A percentile compares a stretch with the other conserved stretches of the same genome.
These are phyloP conservation scores for Boechera stricta DNA, from an alignment of 345 rosid species.

Conservation along the genomic window DNA sequence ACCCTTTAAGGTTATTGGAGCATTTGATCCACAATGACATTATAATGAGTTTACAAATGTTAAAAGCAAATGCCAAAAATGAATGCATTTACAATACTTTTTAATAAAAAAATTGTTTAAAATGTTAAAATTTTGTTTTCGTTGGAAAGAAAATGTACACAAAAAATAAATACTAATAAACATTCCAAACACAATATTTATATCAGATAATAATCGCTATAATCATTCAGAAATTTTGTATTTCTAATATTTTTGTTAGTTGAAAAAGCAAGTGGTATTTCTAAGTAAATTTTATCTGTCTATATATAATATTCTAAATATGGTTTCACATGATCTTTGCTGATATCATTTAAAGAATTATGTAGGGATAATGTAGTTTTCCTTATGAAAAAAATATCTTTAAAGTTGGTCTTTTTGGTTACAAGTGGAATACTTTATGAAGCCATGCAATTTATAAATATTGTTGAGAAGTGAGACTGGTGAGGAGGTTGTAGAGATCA, in stretches of 20 bases:
- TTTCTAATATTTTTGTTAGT: not conserved
- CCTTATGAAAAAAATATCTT: not conserved
- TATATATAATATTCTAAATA: not conserved
- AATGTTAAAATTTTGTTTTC: not conserved
- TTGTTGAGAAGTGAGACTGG: constrained; percentile 28
- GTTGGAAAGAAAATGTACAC: not conserved
- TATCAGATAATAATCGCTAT: not conserved
- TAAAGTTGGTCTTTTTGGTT: constrained; percentile 30
- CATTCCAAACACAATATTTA: not conserved
- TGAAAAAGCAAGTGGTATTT: not conserved
- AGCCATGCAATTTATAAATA: constrained; percentile 16
- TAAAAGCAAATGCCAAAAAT: not conserved
- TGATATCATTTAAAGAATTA: constrained; percentile 26
- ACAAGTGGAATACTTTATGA: constrained; percentile 36
- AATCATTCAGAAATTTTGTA: not conserved
- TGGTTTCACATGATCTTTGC: constrained; percentile 42
- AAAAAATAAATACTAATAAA: not conserved
- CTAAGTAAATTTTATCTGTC: not conserved
- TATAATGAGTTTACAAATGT: not conserved
- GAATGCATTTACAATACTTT: not conserved
- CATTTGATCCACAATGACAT: no score
- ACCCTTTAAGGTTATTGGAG: no score
- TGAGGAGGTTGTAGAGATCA: constrained; percentile 24
- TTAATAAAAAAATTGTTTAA: not conserved
- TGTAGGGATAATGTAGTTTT: constrained; percentile 10